Conservation (phyloP, 331 rosid genomes). For the Acacia concinna region DNA sequence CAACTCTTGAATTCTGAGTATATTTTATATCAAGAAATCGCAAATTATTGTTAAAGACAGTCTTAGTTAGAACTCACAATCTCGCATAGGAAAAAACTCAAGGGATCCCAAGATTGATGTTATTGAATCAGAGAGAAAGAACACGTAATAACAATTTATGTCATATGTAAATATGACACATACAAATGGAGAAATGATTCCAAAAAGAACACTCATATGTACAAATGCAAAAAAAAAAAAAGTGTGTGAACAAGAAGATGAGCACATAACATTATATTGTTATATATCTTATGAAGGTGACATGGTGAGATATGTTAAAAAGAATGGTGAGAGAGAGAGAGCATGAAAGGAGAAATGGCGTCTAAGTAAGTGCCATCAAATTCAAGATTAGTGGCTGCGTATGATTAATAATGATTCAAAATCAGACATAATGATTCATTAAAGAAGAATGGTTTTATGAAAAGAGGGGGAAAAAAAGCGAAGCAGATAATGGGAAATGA, state of each 20-base stretch:
- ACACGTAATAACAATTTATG: no score
- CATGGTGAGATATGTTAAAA: neutral
- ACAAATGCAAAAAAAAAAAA: neutral
- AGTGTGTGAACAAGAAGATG: neutral
- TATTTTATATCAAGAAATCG: neutral
- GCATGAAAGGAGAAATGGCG: constrained; percentile 18
- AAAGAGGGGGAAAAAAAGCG: constrained; percentile 44
- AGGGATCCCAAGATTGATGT: neutral
- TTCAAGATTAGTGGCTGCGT: constrained; percentile 47
- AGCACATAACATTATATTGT: neutral
- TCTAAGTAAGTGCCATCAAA: constrained; percentile 42
- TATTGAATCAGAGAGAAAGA: no score
- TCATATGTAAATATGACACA: neutral
- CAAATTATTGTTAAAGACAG: no score
- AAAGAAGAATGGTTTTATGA: constrained; percentile 35
- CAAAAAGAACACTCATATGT: neutral
- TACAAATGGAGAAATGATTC: neutral
- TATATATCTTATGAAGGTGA: neutral
- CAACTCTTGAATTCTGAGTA: neutral
- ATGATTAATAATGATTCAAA: constrained; percentile 44
- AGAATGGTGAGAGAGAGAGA: neutral
- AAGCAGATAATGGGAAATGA: constrained; percentile 40
- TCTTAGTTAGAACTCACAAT: neutral
- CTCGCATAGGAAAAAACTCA: no score
- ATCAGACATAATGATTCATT: constrained; percentile 54